Conservation (phyloP, 495 filamentous ascomycete species). For the Penicillium herquei region DNA sequence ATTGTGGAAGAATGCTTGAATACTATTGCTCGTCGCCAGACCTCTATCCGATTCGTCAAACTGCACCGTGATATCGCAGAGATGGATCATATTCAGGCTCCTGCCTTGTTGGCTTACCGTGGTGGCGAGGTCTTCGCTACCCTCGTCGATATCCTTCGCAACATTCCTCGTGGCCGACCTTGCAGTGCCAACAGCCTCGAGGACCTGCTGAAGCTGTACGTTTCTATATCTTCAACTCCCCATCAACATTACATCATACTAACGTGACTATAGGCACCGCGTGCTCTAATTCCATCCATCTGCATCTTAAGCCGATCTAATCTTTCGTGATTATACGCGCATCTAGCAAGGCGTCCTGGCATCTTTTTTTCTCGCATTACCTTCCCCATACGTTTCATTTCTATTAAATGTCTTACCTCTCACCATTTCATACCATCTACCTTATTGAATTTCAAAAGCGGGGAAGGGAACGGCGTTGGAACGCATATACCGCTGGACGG, state of each 20-base stretch:
- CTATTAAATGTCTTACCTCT: not conserved
- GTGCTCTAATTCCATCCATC: conserved; percentile 24
- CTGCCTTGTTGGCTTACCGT: conserved; percentile 85
- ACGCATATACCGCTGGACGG: not conserved
- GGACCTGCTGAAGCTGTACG: conserved; percentile 58
- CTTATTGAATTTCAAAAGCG: not conserved
- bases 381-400: conserved; percentile 2
- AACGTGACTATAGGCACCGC: conserved; percentile 24
- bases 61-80: conserved; percentile 91
- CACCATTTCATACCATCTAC: not conserved
- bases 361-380: conserved; percentile 1
- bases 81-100: conserved; percentile 86
- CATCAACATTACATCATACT: conserved; percentile 1
- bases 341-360: conserved; percentile 14
- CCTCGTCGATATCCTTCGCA: conserved; percentile 78
- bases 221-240: not conserved
- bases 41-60: conserved; percentile 80
- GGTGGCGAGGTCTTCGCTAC: conserved; percentile 89
- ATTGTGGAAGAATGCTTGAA: conserved; percentile 75
- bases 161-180: conserved; percentile 69
- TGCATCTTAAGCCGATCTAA: not conserved
- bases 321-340: conserved; percentile 1
- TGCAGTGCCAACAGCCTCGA: conserved; percentile 61
- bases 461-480: not conserved
- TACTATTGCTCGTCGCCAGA: conserved; percentile 66